Evolutionary conservation across 2,329 filamentous ascomycete genomes (phyloP), one percentile per base, ranked within the genome.

Genomic region (Penicillium fuscoglaucum): DNA sequence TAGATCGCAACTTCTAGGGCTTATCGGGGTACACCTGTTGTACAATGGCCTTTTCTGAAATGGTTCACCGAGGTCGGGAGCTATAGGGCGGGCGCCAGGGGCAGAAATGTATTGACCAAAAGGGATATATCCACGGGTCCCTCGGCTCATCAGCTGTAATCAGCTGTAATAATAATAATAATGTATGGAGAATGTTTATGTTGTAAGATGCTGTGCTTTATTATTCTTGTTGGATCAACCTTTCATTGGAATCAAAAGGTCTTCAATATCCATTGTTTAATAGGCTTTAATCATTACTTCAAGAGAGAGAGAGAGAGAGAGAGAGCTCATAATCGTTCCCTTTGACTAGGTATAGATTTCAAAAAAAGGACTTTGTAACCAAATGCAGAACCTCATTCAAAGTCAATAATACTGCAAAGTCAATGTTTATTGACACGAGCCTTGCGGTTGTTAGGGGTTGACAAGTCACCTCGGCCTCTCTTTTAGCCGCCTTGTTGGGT

Each of bases 61-160:
- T 51, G 50, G 64, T 58, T 67, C 65, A 67, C 65, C 65, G 65
- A 62, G 52, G 63, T 55, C 48, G 55, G 62, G 56, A 63, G 51
- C 58, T 62, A 17, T 37, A 39, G 48, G 51, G 43, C 56, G 55
- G 57, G 9, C 51, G n/a, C 9, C 21, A 44, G 19, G 37, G 61
- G 52, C 57, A 60, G 52, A 61, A 53, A 31, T 31, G 13, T 28
- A 28, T 13, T 35, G 12, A 35, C 15, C 21, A 39, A 40, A 43
- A 44, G 28, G 41, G 37, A 51, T 51, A 44, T 37, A 45, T 6
- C 26, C 45, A 15, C 46, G 47, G 47, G 35, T 47, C 39, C 50
- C 55, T 58, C 55, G 55, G 55, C 55, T 53, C 46, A 50, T 28
- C 26, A 37, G 33, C 17, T 37, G 48, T n/a, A 44, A 44, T 44